Evolutionary conservation across 495 filamentous ascomycete genomes (phyloP).

Genomic region (Penicillium coffeae): DNA sequence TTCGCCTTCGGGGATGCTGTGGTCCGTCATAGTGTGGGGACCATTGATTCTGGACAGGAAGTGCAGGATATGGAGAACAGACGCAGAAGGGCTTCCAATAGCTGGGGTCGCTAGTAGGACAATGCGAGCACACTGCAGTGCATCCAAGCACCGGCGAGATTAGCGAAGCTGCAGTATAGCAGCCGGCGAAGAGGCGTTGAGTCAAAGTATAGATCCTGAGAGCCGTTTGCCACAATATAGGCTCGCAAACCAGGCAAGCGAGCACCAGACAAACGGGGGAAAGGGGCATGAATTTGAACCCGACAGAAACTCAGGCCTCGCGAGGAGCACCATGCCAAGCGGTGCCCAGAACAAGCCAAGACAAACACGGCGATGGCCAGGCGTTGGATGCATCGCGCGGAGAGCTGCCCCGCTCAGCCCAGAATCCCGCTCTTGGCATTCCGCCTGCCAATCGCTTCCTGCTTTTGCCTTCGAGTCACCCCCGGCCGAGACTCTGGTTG

Average conservation of each 20-base stretch:
- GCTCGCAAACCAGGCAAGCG: neutral
- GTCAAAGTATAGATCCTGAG: neutral
- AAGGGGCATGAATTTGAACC: constrained; percentile 25
- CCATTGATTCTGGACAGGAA: constrained; percentile 1
- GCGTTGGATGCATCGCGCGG: constrained; percentile 15
- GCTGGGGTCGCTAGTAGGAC: too few relatives aligned
- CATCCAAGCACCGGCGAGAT: too few relatives aligned
- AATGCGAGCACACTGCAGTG: too few relatives aligned
- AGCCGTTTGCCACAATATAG: too few relatives aligned
- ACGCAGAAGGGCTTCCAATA: neutral
- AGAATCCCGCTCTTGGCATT: constrained; percentile 35
- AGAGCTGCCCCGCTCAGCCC: constrained; percentile 18
- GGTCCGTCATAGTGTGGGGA: constrained; percentile 22
- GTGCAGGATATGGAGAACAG: constrained; percentile 15
- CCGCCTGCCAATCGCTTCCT: constrained; percentile 17
- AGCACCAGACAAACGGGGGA: neutral
- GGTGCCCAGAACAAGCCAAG: constrained; percentile 21
- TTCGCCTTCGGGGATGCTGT: constrained; percentile 21
- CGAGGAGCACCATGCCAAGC: constrained; percentile 26
- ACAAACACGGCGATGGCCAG: constrained; percentile 11
- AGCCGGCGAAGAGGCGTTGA: too few relatives aligned
- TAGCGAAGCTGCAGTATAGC: too few relatives aligned
- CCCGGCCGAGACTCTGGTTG: constrained; percentile 21
- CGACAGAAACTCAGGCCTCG: constrained; percentile 24
- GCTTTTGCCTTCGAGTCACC: constrained; percentile 5